Conservation (phyloP, 2,329 filamentous ascomycete genomes). For the Alternaria infectoria region DNA sequence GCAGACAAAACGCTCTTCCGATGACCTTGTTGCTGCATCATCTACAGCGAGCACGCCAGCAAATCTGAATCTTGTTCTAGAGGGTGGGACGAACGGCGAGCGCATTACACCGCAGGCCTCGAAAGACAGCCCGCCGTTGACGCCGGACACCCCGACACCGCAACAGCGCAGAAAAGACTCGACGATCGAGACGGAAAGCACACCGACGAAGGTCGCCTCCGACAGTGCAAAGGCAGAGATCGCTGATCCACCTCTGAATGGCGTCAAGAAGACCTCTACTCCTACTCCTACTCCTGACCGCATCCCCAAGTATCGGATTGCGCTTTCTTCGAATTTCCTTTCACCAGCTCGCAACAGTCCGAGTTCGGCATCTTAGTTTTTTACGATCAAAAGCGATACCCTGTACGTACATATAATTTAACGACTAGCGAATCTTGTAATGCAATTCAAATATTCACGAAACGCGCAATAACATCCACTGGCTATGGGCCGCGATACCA, state of each 20-base stretch:
- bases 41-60: conserved; percentile 37
- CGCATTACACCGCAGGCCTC: conserved; percentile 17
- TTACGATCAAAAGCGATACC: conserved; percentile 4
- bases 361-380: background rate
- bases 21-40: conserved; percentile 39
- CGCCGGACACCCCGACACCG: conserved; percentile 29
- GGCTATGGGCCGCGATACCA: too few relatives aligned
- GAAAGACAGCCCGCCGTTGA: conserved; percentile 18
- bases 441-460: background rate
- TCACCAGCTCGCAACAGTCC: conserved; percentile 17
- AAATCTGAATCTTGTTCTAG: conserved; percentile 12
- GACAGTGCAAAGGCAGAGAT: background rate
- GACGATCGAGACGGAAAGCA: background rate
- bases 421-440: background rate
- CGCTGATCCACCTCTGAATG: background rate
- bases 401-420: background rate
- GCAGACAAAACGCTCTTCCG: conserved; percentile 43
- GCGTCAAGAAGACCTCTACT: background rate
- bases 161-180: conserved; percentile 25
- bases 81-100: conserved; percentile 24
- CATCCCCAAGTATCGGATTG: conserved; percentile 42
- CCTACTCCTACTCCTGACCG: conserved; percentile 11
- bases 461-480: background rate
- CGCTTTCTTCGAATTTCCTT: conserved; percentile 36
- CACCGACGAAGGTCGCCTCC: conserved; percentile 11